Conservation (phyloP, 164 flowering plant species). For the Tetracentron sinense region DNA sequence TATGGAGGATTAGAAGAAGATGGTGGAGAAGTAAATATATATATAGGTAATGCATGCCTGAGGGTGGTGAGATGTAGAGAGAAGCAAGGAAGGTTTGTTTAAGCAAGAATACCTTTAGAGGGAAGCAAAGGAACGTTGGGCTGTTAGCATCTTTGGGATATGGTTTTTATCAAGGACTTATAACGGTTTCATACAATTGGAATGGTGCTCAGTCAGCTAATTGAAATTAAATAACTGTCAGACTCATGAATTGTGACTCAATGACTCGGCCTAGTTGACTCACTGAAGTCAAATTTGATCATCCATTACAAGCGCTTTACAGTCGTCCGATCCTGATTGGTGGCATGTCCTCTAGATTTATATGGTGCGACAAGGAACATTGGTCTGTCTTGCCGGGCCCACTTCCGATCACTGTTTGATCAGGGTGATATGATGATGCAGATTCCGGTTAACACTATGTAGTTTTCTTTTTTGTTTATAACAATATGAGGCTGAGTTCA, state of each 20-base stretch:
- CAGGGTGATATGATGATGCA: too few relatives aligned
- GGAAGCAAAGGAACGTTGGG: slow-evolving; percentile 42
- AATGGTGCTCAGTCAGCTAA: too few relatives aligned
- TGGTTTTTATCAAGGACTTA: not conserved
- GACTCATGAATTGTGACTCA: not conserved
- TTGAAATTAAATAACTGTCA: too few relatives aligned
- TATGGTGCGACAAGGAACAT: too few relatives aligned
- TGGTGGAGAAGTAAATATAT: slow-evolving; percentile 14
- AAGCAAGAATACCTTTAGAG: slow-evolving; percentile 48
- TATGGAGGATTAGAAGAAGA: not conserved
- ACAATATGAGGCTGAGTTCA: too few relatives aligned
- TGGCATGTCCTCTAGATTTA: too few relatives aligned
- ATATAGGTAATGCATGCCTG: slow-evolving; percentile 31
- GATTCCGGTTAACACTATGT: too few relatives aligned
- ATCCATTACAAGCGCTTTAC: not conserved
- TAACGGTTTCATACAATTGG: not conserved
- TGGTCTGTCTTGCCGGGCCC: too few relatives aligned
- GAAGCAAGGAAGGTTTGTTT: slow-evolving; percentile 30
- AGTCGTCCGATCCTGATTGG: not conserved
- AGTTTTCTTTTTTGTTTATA: too few relatives aligned
- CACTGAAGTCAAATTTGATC: not conserved
- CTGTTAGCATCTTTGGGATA: slow-evolving; percentile 1
- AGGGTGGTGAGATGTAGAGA: slow-evolving; percentile 14
- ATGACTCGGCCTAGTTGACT: not conserved
- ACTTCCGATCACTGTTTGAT: too few relatives aligned